These are phyloP conservation scores for Aegilops speltoides DNA, from an alignment of 176 grass and related monocot species.

Conservation along the genomic window DNA sequence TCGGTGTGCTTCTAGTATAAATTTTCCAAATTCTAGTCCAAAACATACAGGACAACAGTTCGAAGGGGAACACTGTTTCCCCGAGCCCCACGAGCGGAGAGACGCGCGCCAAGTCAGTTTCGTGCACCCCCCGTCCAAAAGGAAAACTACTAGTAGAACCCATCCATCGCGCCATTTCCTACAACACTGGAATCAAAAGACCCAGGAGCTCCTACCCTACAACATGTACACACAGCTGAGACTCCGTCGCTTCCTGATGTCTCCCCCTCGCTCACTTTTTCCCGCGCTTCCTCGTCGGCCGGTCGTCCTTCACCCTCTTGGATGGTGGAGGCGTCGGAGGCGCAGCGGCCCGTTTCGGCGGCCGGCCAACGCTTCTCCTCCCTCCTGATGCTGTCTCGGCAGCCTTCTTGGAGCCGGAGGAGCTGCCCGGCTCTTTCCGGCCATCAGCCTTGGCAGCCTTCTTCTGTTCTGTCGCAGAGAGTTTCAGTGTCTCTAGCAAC, in stretches of 20 bases:
- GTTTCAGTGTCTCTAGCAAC: constrained; percentile 54
- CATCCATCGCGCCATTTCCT: constrained; percentile 11
- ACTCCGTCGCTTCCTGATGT: constrained; percentile 11
- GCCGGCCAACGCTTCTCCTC: constrained; percentile 58
- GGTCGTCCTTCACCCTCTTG: constrained; percentile 61
- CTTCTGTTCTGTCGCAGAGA: constrained; percentile 55
- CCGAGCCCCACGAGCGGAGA: constrained; percentile 4
- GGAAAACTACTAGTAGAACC: neutral
- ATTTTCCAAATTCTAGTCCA: constrained; percentile 1
- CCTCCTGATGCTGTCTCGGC: neutral
- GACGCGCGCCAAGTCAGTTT: constrained; percentile 12
- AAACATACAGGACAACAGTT: constrained; percentile 31
- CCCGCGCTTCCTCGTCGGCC: constrained; percentile 53
- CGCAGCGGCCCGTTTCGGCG: constrained; percentile 49
- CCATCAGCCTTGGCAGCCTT: constrained; percentile 47
- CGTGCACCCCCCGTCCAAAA: neutral
- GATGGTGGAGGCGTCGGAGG: constrained; percentile 41
- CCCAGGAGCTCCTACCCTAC: constrained; percentile 34
- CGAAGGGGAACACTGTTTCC: neutral
- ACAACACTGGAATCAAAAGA: constrained; percentile 38
- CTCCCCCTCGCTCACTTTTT: constrained; percentile 34
- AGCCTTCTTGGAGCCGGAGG: constrained; percentile 49
- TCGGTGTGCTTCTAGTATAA: neutral
- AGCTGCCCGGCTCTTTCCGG: constrained; percentile 42
- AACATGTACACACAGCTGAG: constrained; percentile 34